Conservation (phyloP, 768 basidiomycete species). For the Psilocybe subaeruginosa region DNA sequence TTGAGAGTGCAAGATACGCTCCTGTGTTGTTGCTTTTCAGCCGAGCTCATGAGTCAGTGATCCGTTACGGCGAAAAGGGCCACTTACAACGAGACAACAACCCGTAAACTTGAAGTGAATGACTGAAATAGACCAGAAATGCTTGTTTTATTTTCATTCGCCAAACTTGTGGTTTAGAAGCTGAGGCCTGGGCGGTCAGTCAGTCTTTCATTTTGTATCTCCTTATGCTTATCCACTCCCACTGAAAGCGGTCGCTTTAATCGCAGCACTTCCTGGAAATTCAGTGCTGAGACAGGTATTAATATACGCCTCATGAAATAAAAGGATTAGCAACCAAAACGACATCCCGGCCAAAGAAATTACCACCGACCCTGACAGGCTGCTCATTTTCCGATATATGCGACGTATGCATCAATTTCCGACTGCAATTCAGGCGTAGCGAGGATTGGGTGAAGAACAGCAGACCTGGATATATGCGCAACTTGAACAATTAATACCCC, state of each 20-base stretch:
- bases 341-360: constrained; percentile 8
- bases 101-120: neutral
- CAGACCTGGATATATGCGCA: neutral
- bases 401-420: neutral
- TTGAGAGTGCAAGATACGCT: constrained; percentile 1
- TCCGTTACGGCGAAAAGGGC: constrained; percentile 4
- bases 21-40: constrained; percentile 8
- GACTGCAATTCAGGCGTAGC: neutral
- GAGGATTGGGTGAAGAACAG: neutral
- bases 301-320: constrained; percentile 13
- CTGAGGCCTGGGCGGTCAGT: neutral
- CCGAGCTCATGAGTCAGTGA: constrained; percentile 10
- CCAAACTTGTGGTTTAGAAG: neutral
- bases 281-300: constrained; percentile 16
- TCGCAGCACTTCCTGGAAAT: constrained; percentile 6
- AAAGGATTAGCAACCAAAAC: constrained; percentile 16
- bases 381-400: constrained; percentile 16
- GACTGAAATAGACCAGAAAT: neutral
- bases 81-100: neutral
- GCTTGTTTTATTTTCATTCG: neutral
- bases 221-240: neutral
- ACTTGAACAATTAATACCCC: neutral
- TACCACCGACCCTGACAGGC: constrained; percentile 7
- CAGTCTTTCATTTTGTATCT: constrained; percentile 10
- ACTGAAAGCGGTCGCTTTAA: constrained; percentile 3